Conservation (phyloP, 2,329 filamentous ascomycete genomes). For the Parasarocladium wereldwijsianum region DNA sequence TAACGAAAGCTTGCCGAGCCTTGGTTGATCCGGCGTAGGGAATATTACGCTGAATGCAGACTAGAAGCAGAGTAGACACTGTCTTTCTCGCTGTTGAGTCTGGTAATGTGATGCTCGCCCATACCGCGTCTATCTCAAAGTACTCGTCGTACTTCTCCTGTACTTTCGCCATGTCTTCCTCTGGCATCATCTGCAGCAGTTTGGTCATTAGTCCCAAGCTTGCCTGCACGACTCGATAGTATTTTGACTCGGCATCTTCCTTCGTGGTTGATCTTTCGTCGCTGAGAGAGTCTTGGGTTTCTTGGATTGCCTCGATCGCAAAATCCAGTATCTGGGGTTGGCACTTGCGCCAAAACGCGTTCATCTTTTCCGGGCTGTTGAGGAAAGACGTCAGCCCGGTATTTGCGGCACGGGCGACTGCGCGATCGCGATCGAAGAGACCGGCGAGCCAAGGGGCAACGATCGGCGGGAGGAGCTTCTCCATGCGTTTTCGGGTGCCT, state of each 20-base stretch:
- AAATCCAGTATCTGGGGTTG: slow-evolving; percentile 71
- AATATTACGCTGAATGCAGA: slow-evolving; percentile 31
- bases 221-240: slow-evolving; percentile 54
- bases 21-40: slow-evolving; percentile 33
- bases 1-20: slow-evolving; percentile 48
- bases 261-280: slow-evolving; percentile 73
- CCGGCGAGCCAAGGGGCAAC: slow-evolving; percentile 87
- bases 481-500: slow-evolving; percentile 66
- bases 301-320: slow-evolving; percentile 63
- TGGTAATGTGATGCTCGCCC: slow-evolving; percentile 51
- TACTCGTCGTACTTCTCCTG: slow-evolving; percentile 48
- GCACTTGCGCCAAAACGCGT: slow-evolving; percentile 66
- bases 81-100: slow-evolving; percentile 37
- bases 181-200: slow-evolving; percentile 32
- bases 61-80: slow-evolving; percentile 33
- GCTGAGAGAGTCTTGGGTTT: slow-evolving; percentile 70
- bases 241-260: slow-evolving; percentile 79
- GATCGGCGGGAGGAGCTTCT: slow-evolving; percentile 59
- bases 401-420: slow-evolving; percentile 59
- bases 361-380: slow-evolving; percentile 62
- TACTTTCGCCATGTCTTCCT: slow-evolving; percentile 42
- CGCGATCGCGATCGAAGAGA: slow-evolving; percentile 70
- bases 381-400: slow-evolving; percentile 67
- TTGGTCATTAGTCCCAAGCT: slow-evolving; percentile 40
- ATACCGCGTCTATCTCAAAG: slow-evolving; percentile 50